Evolutionary conservation across 306 rosid genomes (phyloP).

Genomic region (Psophocarpus tetragonolobus): DNA sequence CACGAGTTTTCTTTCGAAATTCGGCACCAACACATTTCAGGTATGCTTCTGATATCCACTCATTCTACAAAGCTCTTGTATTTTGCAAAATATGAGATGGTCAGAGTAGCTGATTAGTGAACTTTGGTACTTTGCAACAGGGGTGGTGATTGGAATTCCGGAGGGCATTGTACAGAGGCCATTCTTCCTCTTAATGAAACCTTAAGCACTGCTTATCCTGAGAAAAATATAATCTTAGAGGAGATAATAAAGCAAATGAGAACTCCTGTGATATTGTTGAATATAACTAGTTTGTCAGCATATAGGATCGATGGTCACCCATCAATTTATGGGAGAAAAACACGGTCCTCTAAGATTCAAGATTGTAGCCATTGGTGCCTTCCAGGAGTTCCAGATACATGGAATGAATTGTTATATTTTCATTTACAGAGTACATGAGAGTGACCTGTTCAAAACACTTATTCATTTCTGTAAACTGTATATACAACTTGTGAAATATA

Average conservation of each 20-base stretch:
- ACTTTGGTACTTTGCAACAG: constrained; percentile 43
- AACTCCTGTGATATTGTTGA: constrained; percentile 72
- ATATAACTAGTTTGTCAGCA: constrained; percentile 71
- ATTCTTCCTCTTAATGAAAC: constrained; percentile 59
- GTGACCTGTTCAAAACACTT: constrained; percentile 7
- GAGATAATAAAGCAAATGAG: constrained; percentile 72
- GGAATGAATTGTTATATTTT: constrained; percentile 79
- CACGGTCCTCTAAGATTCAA: constrained; percentile 46
- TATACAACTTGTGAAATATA: constrained; percentile 25
- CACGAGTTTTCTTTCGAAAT: constrained; percentile 82
- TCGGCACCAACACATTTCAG: constrained; percentile 97
- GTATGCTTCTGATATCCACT: constrained; percentile 41
- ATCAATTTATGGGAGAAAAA: constrained; percentile 66
- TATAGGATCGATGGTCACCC: constrained; percentile 87
- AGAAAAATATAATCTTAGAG: constrained; percentile 61
- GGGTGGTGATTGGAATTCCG: constrained; percentile 91
- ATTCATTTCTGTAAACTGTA: constrained; percentile 19
- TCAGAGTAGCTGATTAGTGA: constrained; percentile 16
- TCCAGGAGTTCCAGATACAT: constrained; percentile 90
- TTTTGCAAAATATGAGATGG: constrained; percentile 9
- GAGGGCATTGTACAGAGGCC: constrained; percentile 85
- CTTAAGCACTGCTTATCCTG: constrained; percentile 34
- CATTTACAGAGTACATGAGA: constrained; percentile 49
- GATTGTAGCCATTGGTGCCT: constrained; percentile 99
- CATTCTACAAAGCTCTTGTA: neutral